Evolutionary conservation across 257 asterid genomes (phyloP), one percentile per base, ranked within the genome.

Genomic region (Scutellaria minor): DNA sequence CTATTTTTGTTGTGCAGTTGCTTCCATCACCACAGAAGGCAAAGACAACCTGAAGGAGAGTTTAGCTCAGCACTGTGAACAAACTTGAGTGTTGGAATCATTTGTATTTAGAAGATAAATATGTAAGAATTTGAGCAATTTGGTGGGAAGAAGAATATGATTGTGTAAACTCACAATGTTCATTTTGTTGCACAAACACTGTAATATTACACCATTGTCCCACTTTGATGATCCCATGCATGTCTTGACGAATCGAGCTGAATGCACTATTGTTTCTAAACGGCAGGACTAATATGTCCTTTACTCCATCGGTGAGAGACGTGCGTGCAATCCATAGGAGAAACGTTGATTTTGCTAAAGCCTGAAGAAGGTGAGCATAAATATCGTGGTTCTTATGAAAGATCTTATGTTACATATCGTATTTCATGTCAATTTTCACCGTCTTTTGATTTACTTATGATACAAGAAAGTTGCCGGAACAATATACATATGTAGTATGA

Each of bases 11-110:
- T 58, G 5, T 4, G 83, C 92, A 88, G 97, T 75, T 91, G 86
- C 92, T 91, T 70, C 96, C 97, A 22, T 76, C 92, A 6, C 76
- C 89, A 50, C 87, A 39, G 51, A 91, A 89, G 85, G 83, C 92
- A 55, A 91, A 91, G 81, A 11, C 90, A 63, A 60, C 91, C 47
- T 91, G 92, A 90, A 76, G 70, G 45, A 51, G 55, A 87, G 68
- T 68, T 60, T 35, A 51, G 68, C 53, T 58, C 18, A 18, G 56
- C 15, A 68, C 10, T 42, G 75, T 75, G 37, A 52, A 44, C 69
- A 27, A 52, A 65, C 45, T 66, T 27, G 42, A 67, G 64, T 18
- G 53, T 37, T 65, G 22, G 59, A 80, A 63, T 64, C 71, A 62
- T 71, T 13, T 55, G 64, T 57, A 40, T 47, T 58, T 57, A 45